Base-by-base conservation (phyloP, 371 early-diverging fungal genomes). In the Lichtheimia corymbifera region DNA sequence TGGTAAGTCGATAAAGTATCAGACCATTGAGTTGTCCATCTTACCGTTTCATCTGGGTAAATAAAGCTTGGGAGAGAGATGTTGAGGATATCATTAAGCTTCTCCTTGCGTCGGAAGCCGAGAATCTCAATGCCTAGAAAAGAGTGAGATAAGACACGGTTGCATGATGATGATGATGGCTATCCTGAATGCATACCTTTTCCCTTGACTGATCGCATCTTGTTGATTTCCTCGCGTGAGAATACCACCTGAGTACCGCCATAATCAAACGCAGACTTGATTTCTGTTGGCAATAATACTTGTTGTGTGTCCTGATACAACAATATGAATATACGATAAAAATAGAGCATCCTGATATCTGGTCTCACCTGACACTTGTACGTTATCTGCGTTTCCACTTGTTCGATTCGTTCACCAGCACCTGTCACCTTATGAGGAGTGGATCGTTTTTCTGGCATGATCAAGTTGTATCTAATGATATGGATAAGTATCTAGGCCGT, bases 1-100 rank as follows among this genome's bases (percentile, higher is more conserved):
- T 40, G 14, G 20, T 20, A 41, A 55, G 40, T 35, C 0, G 9
- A 11, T 6, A 5, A 18, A 11, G 40, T 28, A 17, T 12, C 58
- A 24, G 30, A 28, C 41, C 28, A 7, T 53, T 28, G 42, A 43
- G 28, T 50, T 28, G 49, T 30, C 50, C 45, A 35, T 24, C 53
- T 63, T 74, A 86, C 89, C 50, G 50, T 62, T 64, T 93, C 92
- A 64, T 92, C 91, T 0, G 94, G 93, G 66, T 86, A 86, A 47
- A 93, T 72, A 71, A 92, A 91, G 53, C 79, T 68, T 9, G 89
- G 69, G 66, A 88, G 88, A 15, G 57, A 58, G 44, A 92, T 63
- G 55, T 90, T 89, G 63, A 85, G 73, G 50, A 88, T 64, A 50
- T 67, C 58, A 47, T 73, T 71, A 9, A 85, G 64, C 0, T 58